Conservation (phyloP, 345 rosid genomes). For the Citrus australasica region DNA sequence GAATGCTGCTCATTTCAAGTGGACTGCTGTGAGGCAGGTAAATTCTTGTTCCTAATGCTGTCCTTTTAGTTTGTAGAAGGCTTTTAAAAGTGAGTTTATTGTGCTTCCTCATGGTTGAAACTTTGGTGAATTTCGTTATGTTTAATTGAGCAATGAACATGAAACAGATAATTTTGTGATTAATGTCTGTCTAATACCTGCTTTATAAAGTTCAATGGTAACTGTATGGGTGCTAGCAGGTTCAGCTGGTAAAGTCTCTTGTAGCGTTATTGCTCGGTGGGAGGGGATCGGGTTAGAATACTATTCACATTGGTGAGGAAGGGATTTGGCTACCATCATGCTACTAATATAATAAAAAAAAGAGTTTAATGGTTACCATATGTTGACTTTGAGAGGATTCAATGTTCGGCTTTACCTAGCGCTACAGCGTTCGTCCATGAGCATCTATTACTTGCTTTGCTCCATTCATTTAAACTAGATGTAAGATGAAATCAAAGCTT, state of each 20-base stretch:
- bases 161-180: background rate
- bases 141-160: background rate
- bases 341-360: background rate
- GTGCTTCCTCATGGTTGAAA: background rate
- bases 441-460: background rate
- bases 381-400: background rate
- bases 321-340: background rate
- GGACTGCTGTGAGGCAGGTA: conserved; percentile 89
- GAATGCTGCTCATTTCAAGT: conserved; percentile 76
- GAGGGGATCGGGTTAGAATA: background rate
- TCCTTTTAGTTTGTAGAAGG: background rate
- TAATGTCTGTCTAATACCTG: background rate
- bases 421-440: background rate
- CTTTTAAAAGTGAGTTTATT: background rate
- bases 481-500: background rate
- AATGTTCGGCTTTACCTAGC: background rate
- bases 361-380: background rate
- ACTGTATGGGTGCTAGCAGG: too few relatives aligned
- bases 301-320: background rate
- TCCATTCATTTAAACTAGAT: background rate
- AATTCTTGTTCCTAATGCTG: conserved; percentile 10
- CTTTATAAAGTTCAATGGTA: background rate
- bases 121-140: background rate
- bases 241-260: too few relatives aligned
- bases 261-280: too few relatives aligned